Conservation (phyloP, 441 rosid genomes). For the Gossypium laxum region DNA sequence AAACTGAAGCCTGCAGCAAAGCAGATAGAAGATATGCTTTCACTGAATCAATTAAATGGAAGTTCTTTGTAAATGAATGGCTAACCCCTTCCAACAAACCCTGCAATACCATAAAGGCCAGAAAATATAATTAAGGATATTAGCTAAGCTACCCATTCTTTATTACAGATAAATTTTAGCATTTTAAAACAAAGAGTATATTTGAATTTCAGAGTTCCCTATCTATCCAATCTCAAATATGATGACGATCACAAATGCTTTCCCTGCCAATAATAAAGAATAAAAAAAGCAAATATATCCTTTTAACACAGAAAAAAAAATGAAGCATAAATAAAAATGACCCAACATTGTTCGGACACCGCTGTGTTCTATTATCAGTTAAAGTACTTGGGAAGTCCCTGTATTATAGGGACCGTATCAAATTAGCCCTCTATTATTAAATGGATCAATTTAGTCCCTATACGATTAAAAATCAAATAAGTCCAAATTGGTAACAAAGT, state of each 20-base stretch:
- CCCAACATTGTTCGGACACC: not conserved
- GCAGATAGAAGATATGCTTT: conserved; percentile 98
- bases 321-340: not conserved
- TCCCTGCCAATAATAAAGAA: not conserved
- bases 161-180: not conserved
- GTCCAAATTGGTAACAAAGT: too few species aligned
- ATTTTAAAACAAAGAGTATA: not conserved
- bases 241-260: not conserved
- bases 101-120: conserved; percentile 35
- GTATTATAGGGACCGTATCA: too few species aligned
- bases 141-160: not conserved
- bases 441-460: too few species aligned
- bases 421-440: too few species aligned
- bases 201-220: conserved; percentile 5
- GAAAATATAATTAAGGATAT: not conserved
- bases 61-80: conserved; percentile 83
- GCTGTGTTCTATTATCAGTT: not conserved
- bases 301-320: not conserved
- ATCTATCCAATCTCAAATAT: not conserved
- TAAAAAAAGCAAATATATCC: conserved; percentile 8
- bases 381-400: too few species aligned
- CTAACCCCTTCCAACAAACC: conserved; percentile 90
- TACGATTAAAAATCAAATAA: too few species aligned
- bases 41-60: conserved; percentile 94
- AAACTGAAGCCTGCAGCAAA: conserved; percentile 88